A percentile compares a stretch with the other conserved stretches of the same genome.
Conservation (phyloP, 2,329 filamentous ascomycete genomes). For the Xylariales sp. region DNA sequence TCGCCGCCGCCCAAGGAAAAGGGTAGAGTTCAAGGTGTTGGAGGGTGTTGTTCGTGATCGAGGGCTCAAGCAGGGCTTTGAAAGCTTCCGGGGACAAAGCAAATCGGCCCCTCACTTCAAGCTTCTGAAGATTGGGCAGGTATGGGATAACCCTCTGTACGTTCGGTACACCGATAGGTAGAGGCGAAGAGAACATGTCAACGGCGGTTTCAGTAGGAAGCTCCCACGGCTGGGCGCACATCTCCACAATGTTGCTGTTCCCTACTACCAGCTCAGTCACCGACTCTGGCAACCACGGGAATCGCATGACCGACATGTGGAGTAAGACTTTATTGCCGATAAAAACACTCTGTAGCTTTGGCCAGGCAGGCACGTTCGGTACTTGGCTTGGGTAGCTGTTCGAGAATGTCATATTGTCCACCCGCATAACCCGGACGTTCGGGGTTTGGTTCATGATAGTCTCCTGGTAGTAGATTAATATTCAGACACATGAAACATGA, state of each 20-base stretch:
- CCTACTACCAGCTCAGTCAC: slow-evolving; percentile 1
- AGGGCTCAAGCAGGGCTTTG: background rate
- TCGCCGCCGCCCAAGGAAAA: slow-evolving; percentile 2
- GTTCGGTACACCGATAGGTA: no score
- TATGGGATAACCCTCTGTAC: background rate
- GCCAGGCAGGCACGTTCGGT: background rate
- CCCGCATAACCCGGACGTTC: background rate
- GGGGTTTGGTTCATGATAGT: background rate
- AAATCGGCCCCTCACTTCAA: background rate
- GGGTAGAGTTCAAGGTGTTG: background rate
- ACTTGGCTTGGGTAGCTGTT: background rate
- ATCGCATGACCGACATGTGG: background rate
- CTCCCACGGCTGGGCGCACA: no score
- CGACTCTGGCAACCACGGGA: background rate
- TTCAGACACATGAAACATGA: no score
- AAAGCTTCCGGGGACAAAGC: background rate
- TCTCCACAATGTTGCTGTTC: background rate
- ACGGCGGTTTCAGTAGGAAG: no score
- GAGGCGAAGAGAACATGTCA: no score
- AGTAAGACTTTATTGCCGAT: background rate
- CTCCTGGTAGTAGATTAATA: no score
- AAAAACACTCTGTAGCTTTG: background rate
- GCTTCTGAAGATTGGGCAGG: background rate
- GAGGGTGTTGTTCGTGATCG: background rate
- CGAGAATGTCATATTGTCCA: background rate